Evolutionary conservation across 1,284 basidiomycete species (phyloP), one percentile per base, ranked within the genome.

Genomic region (Flammula alnicola): DNA sequence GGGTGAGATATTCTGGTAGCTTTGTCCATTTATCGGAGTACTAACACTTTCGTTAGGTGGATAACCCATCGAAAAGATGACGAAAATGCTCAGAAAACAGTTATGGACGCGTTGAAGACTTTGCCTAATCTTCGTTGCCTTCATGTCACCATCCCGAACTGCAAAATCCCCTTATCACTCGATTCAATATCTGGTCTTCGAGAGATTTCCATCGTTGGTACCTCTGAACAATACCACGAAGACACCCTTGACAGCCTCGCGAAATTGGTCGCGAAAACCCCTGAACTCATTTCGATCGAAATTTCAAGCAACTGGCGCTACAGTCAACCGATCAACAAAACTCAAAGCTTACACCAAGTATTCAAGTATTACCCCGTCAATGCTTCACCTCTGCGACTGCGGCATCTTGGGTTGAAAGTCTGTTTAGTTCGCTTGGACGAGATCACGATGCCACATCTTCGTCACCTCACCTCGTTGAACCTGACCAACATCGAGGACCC

Each of bases 401-500:
- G 39, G 11, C 44, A 33, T 14, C 32, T 51, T 10, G 35, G 30
- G 6, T 14, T 51, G 23, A 23, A 40, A n/a, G 22, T 10, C 16
- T 35, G 16, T 9, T 19, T 44, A 10, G 36, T 52, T 10, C 39
- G 30, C 16, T 19, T 52, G 7, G 51, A 52, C 25, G 43, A 31
- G 23, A 16, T 41, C n/a, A 52, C 51, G 35, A 8, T 52, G 26
- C 46, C 51, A 12, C 51, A 52, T 20, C 37, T 52, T 7, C 38
- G 25, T 4, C 25, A 25, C 25, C 33, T 52, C 12, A 50, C 41
- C 9, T 52, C 51, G 11, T 35, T 56, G 11, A 26, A 39, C 23
- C 49, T 51, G 29, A 44, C 38, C 4, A 20, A 29, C 22, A 49
- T 53, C 23, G 50, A 52, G 16, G 54, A 52, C 40, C 48, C 51